Percentiles rank a stretch among this genome's conserved stretches.
Conservation (phyloP, 169 alveolate genomes). For the Ichthyophthirius multifiliis region DNA sequence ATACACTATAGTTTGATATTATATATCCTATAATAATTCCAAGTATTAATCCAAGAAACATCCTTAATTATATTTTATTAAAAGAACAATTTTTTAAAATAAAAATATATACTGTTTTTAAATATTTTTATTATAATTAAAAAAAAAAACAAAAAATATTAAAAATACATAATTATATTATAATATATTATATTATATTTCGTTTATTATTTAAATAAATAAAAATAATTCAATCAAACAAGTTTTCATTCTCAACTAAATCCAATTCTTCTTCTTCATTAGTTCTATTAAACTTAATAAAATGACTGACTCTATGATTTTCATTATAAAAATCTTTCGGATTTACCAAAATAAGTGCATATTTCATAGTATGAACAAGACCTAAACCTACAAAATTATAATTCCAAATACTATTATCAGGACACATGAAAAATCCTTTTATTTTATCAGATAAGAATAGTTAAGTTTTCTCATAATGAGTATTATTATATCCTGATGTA, state of each 20-base stretch:
- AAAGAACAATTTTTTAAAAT: too few relatives aligned
- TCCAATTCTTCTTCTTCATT: conserved; percentile 34
- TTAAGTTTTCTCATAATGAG: conserved; percentile 89
- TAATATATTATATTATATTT: too few relatives aligned
- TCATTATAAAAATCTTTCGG: conserved; percentile 98
- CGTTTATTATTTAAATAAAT: too few relatives aligned
- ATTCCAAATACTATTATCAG: conserved; percentile 99
- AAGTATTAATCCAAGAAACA: too few relatives aligned
- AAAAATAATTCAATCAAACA: conserved; percentile 31
- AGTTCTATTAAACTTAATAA: conserved; percentile 73
- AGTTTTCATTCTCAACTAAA: conserved; percentile 34
- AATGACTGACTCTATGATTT: conserved; percentile 95
- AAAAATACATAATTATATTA: too few relatives aligned
- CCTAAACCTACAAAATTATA: conserved; percentile 98
- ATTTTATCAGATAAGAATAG: conserved; percentile 95
- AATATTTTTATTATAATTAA: too few relatives aligned
- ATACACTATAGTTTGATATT: too few relatives aligned
- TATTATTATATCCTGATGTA: conserved; percentile 35
- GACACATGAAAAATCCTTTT: conserved; percentile 98
- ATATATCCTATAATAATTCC: too few relatives aligned
- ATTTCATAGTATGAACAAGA: conserved; percentile 91
- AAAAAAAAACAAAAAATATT: too few relatives aligned
- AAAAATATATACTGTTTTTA: too few relatives aligned
- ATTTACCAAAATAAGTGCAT: conserved; percentile 89
- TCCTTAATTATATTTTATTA: too few relatives aligned